phyloP scores from a whole-genome alignment of 2,329 filamentous ascomycete species.

The Periconia sp. region DNA sequence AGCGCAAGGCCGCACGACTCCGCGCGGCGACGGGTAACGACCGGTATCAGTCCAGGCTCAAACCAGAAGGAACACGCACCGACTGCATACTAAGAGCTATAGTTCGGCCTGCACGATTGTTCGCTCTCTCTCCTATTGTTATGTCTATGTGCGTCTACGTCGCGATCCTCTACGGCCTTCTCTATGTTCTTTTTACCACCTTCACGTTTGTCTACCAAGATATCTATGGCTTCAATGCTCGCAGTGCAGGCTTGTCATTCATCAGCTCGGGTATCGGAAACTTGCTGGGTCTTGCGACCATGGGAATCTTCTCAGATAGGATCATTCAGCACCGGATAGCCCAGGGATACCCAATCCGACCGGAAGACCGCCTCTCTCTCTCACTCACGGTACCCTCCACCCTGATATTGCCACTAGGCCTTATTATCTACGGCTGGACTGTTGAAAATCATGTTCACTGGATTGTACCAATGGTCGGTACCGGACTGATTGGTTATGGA shows the following conservation, averaged over 20 bases:
- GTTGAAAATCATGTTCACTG: conserved; percentile 11
- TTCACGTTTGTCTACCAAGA: conserved; percentile 21
- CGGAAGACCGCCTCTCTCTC: conserved; percentile 15
- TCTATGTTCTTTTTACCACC: conserved; percentile 29
- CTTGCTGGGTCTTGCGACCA: conserved; percentile 43
- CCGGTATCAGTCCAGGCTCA: conserved; percentile 33
- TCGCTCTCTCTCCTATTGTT: conserved; percentile 60
- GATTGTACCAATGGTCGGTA: conserved; percentile 54
- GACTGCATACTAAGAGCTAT: too few relatives aligned
- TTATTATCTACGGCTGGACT: conserved; percentile 19
- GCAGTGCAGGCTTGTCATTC: conserved; percentile 1
- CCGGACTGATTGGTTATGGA: conserved; percentile 45
- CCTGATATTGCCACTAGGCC: conserved; percentile 25
- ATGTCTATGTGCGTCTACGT: conserved; percentile 51
- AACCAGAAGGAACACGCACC: too few relatives aligned
- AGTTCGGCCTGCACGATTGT: too few relatives aligned
- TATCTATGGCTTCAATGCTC: conserved; percentile 14
- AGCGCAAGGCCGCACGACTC: conserved; percentile 22
- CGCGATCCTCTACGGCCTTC: conserved; percentile 47
- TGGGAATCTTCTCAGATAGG: conserved; percentile 25
- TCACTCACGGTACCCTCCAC: conserved; percentile 38
- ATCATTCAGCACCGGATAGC: conserved; percentile 35
- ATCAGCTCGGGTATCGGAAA: conserved; percentile 59
- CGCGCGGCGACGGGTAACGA: conserved; percentile 55
- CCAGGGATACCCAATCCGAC: conserved; percentile 57